Conservation (phyloP, 2,329 filamentous ascomycete species). For the Diaporthe sp. region DNA sequence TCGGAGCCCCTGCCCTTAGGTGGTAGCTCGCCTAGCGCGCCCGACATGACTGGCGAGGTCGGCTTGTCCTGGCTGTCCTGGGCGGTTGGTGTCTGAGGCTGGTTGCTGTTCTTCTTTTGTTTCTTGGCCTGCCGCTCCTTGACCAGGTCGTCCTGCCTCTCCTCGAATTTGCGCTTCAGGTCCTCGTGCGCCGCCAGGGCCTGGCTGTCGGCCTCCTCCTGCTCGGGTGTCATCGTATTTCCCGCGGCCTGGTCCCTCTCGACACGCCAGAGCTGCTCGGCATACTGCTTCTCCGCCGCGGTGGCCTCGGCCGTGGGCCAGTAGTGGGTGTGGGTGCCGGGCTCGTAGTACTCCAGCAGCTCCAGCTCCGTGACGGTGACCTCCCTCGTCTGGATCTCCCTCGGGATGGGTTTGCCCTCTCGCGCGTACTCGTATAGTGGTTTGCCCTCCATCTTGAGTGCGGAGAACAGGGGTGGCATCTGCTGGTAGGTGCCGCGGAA, state of each 20-base stretch:
- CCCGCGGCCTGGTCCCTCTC: constrained; percentile 65
- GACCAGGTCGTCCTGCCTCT: constrained; percentile 67
- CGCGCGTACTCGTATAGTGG: constrained; percentile 95
- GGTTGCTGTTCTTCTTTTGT: constrained; percentile 41
- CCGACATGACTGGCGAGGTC: constrained; percentile 64
- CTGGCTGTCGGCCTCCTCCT: constrained; percentile 65
- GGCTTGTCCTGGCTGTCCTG: constrained; percentile 36
- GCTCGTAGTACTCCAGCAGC: constrained; percentile 85
- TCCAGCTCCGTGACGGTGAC: constrained; percentile 84
- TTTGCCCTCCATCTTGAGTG: constrained; percentile 92
- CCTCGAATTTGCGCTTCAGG: constrained; percentile 68
- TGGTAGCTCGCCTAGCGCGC: constrained; percentile 62
- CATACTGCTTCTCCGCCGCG: constrained; percentile 78
- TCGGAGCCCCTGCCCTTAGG: constrained; percentile 61
- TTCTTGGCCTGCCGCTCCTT: constrained; percentile 58
- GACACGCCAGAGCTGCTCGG: constrained; percentile 75
- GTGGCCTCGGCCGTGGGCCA: constrained; percentile 86
- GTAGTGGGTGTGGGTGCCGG: constrained; percentile 80
- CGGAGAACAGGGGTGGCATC: constrained; percentile 91
- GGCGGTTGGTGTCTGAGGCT: constrained; percentile 42
- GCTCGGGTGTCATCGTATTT: constrained; percentile 62
- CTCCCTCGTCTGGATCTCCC: constrained; percentile 82
- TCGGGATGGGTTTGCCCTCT: constrained; percentile 85
- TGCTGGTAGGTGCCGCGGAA: constrained; percentile 90
- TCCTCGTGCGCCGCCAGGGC: constrained; percentile 66